Percentiles rank a stretch among this genome's conserved stretches.
Evolutionary conservation across 108 stramenopile species (phyloP).

Genomic region (Cyclotella choctawhatcheeana): DNA sequence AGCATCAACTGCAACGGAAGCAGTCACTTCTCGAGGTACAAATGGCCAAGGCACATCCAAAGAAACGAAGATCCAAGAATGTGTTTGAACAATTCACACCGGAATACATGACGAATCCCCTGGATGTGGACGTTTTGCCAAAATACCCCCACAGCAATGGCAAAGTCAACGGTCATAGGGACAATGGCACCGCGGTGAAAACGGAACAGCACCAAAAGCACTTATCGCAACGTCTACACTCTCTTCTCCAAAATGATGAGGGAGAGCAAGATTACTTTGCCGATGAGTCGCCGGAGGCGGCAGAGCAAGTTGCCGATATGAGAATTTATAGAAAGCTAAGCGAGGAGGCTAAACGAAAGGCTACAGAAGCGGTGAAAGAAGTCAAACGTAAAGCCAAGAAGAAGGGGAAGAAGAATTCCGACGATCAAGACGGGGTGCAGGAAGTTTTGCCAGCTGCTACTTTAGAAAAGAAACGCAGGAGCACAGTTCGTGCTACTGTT

Average conservation of each 20-base stretch:
- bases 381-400: background rate
- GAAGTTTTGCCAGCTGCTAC: background rate
- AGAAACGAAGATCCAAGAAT: constrained; percentile 16
- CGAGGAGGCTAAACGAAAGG: constrained; percentile 48
- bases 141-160: background rate
- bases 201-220: background rate
- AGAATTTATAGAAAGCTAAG: constrained; percentile 37
- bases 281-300: constrained; percentile 51
- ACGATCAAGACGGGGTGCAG: constrained; percentile 9
- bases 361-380: constrained; percentile 32
- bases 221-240: constrained; percentile 25
- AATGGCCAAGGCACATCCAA: constrained; percentile 3
- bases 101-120: constrained; percentile 17
- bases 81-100: constrained; percentile 51
- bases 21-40: background rate
- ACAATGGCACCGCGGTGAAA: background rate
- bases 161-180: background rate
- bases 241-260: constrained; percentile 39
- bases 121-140: constrained; percentile 26
- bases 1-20: constrained; percentile 7
- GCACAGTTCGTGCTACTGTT: constrained; percentile 53
- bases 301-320: constrained; percentile 45
- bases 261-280: constrained; percentile 38
- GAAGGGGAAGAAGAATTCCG: constrained; percentile 8
- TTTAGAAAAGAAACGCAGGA: constrained; percentile 11